Evolutionary conservation across 495 filamentous ascomycete species (phyloP).

Genomic region (Neurospora discreta): DNA sequence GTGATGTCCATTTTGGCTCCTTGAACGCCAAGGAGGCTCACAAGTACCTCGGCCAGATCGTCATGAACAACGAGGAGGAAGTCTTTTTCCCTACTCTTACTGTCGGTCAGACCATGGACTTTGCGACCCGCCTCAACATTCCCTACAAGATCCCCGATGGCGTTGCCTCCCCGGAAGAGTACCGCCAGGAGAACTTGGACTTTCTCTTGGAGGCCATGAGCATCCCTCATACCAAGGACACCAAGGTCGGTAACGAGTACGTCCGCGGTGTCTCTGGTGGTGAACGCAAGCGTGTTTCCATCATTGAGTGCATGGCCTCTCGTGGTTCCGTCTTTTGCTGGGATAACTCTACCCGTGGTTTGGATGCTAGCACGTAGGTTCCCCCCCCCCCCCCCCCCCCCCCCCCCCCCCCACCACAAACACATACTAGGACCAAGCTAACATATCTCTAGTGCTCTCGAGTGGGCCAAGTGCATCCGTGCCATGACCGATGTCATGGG

Average conservation of each 20-base stretch:
- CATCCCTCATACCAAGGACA: conserved; percentile 66
- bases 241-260: conserved; percentile 71
- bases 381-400: no score
- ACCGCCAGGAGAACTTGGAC: conserved; percentile 11
- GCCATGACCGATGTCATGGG: conserved; percentile 45
- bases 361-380: conserved; percentile 27
- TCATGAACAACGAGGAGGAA: conserved; percentile 45
- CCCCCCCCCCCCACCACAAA: not conserved
- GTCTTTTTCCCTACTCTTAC: conserved; percentile 53
- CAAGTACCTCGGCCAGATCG: conserved; percentile 53
- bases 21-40: conserved; percentile 38
- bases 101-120: conserved; percentile 47
- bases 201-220: conserved; percentile 31
- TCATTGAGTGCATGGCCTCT: conserved; percentile 31
- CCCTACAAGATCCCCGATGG: conserved; percentile 22
- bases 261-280: conserved; percentile 60
- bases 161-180: conserved; percentile 5
- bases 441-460: conserved; percentile 29
- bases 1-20: conserved; percentile 60
- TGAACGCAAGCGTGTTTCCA: conserved; percentile 42
- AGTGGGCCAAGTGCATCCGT: conserved; percentile 34
- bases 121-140: conserved; percentile 46
- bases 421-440: not conserved
- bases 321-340: conserved; percentile 30
- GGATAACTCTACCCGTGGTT: conserved; percentile 43